phyloP scores from a whole-genome alignment of 805 yeast species.

The Nakazawaea pomicola region DNA sequence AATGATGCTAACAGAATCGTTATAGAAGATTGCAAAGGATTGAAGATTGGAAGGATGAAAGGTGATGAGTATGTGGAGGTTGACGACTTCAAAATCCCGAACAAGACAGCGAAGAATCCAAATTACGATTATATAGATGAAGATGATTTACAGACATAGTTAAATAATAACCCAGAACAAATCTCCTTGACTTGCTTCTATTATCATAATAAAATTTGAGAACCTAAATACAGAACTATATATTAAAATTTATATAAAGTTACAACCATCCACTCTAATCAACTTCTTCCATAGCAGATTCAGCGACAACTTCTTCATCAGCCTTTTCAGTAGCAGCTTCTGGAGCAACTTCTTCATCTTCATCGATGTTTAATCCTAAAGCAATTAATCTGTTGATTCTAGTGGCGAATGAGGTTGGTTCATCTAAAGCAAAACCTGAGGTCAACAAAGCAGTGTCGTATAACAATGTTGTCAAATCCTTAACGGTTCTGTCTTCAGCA shows the following conservation, averaged over 20 bases:
- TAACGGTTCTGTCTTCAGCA: slow-evolving; percentile 96
- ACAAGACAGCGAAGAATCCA: slow-evolving; percentile 15
- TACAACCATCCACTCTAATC: slow-evolving; percentile 53
- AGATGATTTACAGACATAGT: too few relatives aligned
- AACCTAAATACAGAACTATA: background rate
- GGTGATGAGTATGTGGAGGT: slow-evolving; percentile 13
- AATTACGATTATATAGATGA: slow-evolving; percentile 14
- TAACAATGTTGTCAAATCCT: slow-evolving; percentile 92
- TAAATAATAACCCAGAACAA: too few relatives aligned
- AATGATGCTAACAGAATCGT: slow-evolving; percentile 17
- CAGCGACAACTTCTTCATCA: slow-evolving; percentile 68
- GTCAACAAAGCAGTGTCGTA: slow-evolving; percentile 98
- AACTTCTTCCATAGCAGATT: slow-evolving; percentile 98
- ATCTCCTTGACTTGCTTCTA: too few relatives aligned
- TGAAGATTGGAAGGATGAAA: slow-evolving; percentile 9
- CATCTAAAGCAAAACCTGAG: slow-evolving; percentile 98
- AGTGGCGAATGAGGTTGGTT: slow-evolving; percentile 94
- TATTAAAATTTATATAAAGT: too few relatives aligned
- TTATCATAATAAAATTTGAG: too few relatives aligned
- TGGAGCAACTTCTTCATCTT: slow-evolving; percentile 55
- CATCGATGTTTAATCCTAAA: slow-evolving; percentile 97
- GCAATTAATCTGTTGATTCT: slow-evolving; percentile 98
- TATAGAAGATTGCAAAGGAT: slow-evolving; percentile 20
- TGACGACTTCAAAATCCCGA: slow-evolving; percentile 26
- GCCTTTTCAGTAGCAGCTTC: slow-evolving; percentile 41